Base-by-base conservation (phyloP, 805 yeast species). In the Cyberlindnera veronae region DNA sequence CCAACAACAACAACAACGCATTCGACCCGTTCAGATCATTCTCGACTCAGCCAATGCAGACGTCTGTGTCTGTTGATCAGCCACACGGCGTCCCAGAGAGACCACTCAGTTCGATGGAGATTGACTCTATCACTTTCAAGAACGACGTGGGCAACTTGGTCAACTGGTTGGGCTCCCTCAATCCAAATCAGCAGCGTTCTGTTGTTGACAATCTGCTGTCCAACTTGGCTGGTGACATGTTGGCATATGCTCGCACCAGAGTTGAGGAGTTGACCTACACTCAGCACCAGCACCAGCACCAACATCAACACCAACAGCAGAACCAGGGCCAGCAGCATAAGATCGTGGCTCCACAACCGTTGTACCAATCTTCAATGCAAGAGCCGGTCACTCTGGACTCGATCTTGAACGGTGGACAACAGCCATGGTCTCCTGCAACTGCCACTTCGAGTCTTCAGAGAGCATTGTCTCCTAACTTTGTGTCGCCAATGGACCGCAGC, bases 181-280 rank as follows among this genome's bases (percentile, higher is more conserved):
- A 63, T 34, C 68, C 74, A n/a, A 68, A 67, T 33, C 81, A 78
- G 46, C 75, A 68, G 48, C 63, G 72, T 41, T 63, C 73, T 36
- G 72, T 76, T 59, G 66, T 77, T 44, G 83, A 77, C 50, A 72
- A 75, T 53, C 60, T 78, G 56, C 63, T 79, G 43, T 62, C 69
- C 34, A 64, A 66, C 42, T 59, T 78, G 48, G 72, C 77, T 8
- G 70, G 73, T 40, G 82, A 78, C 47, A 70, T 73, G 13, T 57
- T 77, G 45, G 62, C 68, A 26, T 66, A 76, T 36, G 72, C 78
- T 40, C 72, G 69, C 53, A 54, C 70, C 22, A 72, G 69, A 48
- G 49, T 77, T 40, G 79, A 74, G 18, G 42, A 42, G 21, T 22
- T 42, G 23, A 29, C 37, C 4, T 38, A 30, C 16, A n/a, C n/a